A percentile compares a stretch with the other conserved stretches of the same genome.
Evolutionary conservation across 768 basidiomycete genomes (phyloP).

Genomic region (Lactifluus rugatus): DNA sequence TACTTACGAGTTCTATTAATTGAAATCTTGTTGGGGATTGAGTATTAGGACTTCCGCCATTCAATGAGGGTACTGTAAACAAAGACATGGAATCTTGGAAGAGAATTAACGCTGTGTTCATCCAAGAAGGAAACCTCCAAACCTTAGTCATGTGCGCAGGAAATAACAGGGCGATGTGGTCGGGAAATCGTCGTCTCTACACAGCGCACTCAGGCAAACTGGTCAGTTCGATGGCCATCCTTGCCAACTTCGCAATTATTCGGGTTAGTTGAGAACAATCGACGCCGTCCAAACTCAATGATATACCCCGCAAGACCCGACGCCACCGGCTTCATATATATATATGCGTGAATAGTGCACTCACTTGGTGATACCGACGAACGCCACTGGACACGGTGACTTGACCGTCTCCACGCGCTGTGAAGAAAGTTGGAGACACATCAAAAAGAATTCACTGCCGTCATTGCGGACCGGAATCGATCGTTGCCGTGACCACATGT

Average conservation of each 20-base stretch:
- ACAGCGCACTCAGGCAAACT: no score
- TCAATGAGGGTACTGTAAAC: no score
- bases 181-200: background rate
- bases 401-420: background rate
- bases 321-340: background rate
- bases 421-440: background rate
- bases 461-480: slow-evolving; percentile 6
- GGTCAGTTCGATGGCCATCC: background rate
- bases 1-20: background rate
- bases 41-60: background rate
- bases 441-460: background rate
- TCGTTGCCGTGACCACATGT: background rate
- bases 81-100: no score
- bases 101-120: no score
- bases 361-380: background rate
- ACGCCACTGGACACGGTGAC: background rate
- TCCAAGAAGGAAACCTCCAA: background rate
- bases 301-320: background rate
- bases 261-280: background rate
- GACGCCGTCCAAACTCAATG: background rate
- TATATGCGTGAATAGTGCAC: background rate
- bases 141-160: background rate
- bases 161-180: background rate
- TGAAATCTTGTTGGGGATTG: no score
- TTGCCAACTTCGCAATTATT: background rate